Percentiles rank a stretch among this genome's conserved stretches.
phyloP scores from a whole-genome alignment of 192 early-diverging fungal genomes.

The Dimargaris verticillata region DNA sequence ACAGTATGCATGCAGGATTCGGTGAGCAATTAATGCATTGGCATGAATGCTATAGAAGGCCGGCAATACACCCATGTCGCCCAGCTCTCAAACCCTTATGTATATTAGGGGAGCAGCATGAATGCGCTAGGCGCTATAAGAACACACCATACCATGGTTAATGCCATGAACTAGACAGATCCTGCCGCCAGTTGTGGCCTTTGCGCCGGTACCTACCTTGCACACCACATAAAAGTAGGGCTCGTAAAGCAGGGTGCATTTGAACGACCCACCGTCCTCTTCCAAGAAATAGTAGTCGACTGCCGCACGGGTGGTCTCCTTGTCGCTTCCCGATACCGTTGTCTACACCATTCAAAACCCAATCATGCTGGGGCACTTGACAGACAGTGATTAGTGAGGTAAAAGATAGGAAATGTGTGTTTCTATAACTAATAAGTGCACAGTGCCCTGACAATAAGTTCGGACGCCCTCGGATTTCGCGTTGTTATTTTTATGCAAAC shows the following conservation, averaged over 20 bases:
- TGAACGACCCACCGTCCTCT: slow-evolving; percentile 77
- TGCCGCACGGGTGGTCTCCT: slow-evolving; percentile 44
- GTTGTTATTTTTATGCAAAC: neutral
- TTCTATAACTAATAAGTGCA: neutral
- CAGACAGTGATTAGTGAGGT: neutral
- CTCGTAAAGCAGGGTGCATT: slow-evolving; percentile 62
- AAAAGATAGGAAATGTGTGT: neutral
- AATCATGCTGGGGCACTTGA: neutral
- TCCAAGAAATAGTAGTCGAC: slow-evolving; percentile 90
- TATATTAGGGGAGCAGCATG: too few species aligned
- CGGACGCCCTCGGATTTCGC: too few species aligned
- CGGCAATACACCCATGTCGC: too few species aligned
- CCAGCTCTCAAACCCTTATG: too few species aligned
- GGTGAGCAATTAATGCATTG: too few species aligned
- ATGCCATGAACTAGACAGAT: too few species aligned
- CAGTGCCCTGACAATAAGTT: neutral
- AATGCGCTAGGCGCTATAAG: too few species aligned
- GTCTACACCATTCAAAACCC: slow-evolving; percentile 26
- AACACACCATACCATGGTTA: too few species aligned
- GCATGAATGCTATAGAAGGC: too few species aligned
- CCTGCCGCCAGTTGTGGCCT: too few species aligned
- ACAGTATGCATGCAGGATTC: too few species aligned
- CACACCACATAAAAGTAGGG: slow-evolving; percentile 87
- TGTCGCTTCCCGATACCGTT: slow-evolving; percentile 42
- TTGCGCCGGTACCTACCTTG: slow-evolving; percentile 29